Conservation (phyloP, 768 basidiomycete genomes). For the Tylopilus vinaceipallidus region DNA sequence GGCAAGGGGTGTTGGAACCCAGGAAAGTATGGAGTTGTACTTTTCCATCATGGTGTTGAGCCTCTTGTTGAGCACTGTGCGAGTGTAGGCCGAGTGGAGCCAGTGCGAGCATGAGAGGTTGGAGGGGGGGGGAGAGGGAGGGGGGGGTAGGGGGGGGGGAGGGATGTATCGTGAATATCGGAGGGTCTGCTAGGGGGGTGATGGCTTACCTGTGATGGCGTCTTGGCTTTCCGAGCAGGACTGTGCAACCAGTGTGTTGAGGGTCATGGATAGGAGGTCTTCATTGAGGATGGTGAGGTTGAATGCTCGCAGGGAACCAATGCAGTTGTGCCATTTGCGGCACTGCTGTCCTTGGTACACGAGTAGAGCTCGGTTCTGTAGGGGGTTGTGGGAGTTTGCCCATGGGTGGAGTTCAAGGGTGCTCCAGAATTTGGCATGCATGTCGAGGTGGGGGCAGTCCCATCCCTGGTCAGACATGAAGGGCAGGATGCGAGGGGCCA, state of each 20-base stretch:
- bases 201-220: no score
- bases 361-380: not conserved
- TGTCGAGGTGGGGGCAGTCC: not conserved
- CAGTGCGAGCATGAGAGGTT: no score
- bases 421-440: not conserved
- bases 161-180: no score
- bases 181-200: no score
- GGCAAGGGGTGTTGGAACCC: no score
- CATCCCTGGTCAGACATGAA: not conserved
- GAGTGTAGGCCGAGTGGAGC: no score
- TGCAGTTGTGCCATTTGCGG: not conserved
- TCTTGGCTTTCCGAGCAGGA: no score
- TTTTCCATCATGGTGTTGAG: no score
- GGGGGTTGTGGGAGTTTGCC: not conserved
- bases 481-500: not conserved
- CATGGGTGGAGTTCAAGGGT: not conserved
- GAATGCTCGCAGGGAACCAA: not conserved
- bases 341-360: not conserved
- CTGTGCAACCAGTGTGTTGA: not conserved
- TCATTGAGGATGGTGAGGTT: not conserved
- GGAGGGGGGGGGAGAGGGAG: no score
- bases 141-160: no score
- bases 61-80: no score
- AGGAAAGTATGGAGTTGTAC: no score
- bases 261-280: not conserved